Evolutionary conservation across 2,329 filamentous ascomycete genomes (phyloP).

Genomic region (Aspergillus phoenicis): DNA sequence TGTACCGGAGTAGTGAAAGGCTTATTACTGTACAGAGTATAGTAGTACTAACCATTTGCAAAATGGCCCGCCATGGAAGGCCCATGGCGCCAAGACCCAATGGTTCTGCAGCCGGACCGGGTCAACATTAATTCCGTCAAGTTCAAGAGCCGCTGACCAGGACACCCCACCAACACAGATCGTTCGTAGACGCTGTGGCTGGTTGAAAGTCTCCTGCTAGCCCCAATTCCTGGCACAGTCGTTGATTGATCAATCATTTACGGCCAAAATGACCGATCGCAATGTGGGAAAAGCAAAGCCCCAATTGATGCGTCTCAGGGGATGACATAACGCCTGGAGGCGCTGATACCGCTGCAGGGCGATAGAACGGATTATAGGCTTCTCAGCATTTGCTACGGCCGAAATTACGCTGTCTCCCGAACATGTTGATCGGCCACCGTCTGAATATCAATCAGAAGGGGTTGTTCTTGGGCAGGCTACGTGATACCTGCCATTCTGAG

Average conservation of each 20-base stretch:
- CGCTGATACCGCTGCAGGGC: neutral
- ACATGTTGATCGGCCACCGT: neutral
- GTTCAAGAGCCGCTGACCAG: slow-evolving; percentile 2
- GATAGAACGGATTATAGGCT: neutral
- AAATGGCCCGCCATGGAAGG: neutral
- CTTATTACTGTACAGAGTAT: too few species aligned
- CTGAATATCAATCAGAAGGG: neutral
- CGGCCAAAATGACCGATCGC: slow-evolving; percentile 6
- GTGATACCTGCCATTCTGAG: neutral
- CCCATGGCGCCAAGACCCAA: neutral
- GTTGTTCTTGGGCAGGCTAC: neutral
- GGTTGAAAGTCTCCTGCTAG: slow-evolving; percentile 1
- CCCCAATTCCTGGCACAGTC: neutral
- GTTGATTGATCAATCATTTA: neutral
- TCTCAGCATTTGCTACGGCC: neutral
- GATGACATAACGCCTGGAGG: neutral
- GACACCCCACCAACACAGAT: slow-evolving; percentile 8
- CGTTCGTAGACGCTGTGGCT: slow-evolving; percentile 5
- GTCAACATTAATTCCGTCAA: slow-evolving; percentile 1
- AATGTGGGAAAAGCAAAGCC: neutral
- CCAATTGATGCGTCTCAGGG: slow-evolving; percentile 2
- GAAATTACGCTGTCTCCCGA: neutral
- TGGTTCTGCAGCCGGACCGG: slow-evolving; percentile 12
- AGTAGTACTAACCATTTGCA: neutral
- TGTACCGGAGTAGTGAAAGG: too few species aligned